These are phyloP conservation scores for Cyclospora cayetanensis DNA, from an alignment of 169 alveolate genomes.

Conservation along the genomic window DNA sequence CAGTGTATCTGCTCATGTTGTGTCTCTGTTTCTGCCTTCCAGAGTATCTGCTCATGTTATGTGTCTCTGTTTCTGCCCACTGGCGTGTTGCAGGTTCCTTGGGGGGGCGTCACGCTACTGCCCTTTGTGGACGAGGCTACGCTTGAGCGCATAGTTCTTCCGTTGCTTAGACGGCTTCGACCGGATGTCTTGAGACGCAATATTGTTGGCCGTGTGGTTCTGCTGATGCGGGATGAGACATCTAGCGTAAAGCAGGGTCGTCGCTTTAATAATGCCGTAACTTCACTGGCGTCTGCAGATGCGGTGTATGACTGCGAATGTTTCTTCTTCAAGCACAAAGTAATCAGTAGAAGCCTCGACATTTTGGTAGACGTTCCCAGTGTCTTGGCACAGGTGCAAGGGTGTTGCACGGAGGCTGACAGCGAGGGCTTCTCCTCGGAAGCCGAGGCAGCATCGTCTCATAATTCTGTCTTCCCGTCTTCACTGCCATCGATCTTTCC, in stretches of 20 bases:
- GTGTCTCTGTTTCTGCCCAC: neutral
- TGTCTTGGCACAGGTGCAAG: neutral
- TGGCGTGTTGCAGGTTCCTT: conserved; percentile 74
- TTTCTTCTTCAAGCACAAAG: conserved; percentile 31
- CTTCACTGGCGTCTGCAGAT: neutral
- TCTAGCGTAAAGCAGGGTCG: neutral
- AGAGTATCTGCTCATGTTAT: neutral
- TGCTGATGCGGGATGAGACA: conserved; percentile 39
- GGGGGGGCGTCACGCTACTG: conserved; percentile 85
- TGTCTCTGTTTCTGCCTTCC: no score
- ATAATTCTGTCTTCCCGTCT: neutral
- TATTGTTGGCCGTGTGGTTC: conserved; percentile 14
- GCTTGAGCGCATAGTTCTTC: conserved; percentile 41
- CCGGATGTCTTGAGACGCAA: conserved; percentile 55
- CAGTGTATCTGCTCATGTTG: neutral
- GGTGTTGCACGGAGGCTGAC: neutral
- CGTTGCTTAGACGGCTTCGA: conserved; percentile 8
- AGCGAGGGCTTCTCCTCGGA: neutral
- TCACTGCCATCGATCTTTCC: conserved; percentile 62
- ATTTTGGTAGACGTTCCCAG: neutral
- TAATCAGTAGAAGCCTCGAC: neutral
- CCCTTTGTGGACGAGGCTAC: conserved; percentile 78
- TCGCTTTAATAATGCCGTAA: neutral
- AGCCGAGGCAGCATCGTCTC: neutral
- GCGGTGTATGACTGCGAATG: neutral